Base-by-base conservation (phyloP, 164 flowering plant genomes). In the Malania oleifera region DNA sequence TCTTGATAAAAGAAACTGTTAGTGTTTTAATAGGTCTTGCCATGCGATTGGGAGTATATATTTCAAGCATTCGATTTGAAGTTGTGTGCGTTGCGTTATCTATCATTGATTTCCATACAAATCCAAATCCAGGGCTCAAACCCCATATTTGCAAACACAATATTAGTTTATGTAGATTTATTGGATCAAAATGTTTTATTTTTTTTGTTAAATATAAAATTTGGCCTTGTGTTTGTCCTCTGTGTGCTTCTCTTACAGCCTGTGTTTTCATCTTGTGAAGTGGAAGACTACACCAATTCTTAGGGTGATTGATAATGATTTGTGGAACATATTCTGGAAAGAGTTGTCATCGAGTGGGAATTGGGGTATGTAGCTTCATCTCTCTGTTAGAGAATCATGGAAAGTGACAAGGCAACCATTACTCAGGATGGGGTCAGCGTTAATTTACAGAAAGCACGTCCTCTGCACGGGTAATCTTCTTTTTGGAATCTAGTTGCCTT, bases 381-480 rank as follows among this genome's bases (percentile, higher is more conserved):
- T 71, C 22, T 66, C 59, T 41, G 23, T 57, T 71, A 38, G 67
- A 45, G 40, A 80, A 56, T 54, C 40, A 89, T 86, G 93, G 79
- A 72, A 73, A 69, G 81, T 80, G 82, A 83, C 35, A 71, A 59
- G 60, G 58, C 58, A 46, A 62, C 54, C 20, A 44, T 59, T 60
- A 45, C 71, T 53, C 66, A 73, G 24, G 73, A 70, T 62, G 81
- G 79, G 57, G 39, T 56, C 53, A 68, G 52, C 24, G 72, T 66
- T 47, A 69, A 78, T 43, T 37, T 62, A 49, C 84, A 64, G 60
- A 81, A 67, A 67, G 60, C 63, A 46, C 80, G 85, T 51, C 72
- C 85, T 58, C 64, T 68, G 27, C 82, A 80, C 47, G 92, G 96
- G 96, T 88, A 83, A 53, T 25, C 14, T 55, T 62, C 50, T 13